Base-by-base conservation (phyloP, 2,329 filamentous ascomycete genomes). In the Dryadomyces quercivorus region DNA sequence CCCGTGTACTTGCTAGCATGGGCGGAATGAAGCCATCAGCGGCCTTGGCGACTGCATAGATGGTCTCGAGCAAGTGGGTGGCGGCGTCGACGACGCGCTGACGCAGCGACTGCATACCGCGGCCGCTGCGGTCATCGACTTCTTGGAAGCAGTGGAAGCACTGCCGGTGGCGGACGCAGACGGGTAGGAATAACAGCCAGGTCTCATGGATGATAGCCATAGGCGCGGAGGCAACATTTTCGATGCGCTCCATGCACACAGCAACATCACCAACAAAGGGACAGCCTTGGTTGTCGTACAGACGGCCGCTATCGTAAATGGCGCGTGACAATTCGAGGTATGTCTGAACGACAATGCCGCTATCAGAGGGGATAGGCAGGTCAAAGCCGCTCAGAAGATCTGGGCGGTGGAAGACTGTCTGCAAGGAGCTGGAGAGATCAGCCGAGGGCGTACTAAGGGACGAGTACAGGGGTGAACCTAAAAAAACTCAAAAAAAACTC, bases 131-230 rank as follows among this genome's bases (percentile, higher is more conserved):
- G 21, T 54, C 46, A 21, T 54, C 52, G 10, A 34, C 15, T 40
- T 54, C 52, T 31, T 54, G 52, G 13, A 54, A 54, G 46, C 52
- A 54, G 46, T 54, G 52, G 21, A 54, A 22, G 46, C 52, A 54
- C 46, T 54, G 52, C 12, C 22, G 18, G 34, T 54, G 52, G 10
- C 15, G 10, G 18, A 50, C 47, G 26, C 45, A 49, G 8, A 48
- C 5, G 10, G 52, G 52, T 8, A 54, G 38, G 34, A 54, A 48
- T 1, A 50, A 36, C 20, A 54, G 45, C 52, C 52, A 54, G 12
- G 52, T 42, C 36, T 54, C 31, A 5, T 54, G 20, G 10, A 44
- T 20, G 16, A 44, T 22, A 7, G 46, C 10, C 10, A 15, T 40
- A 8, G 36, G 13, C 5, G 26, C 7, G 16, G 21, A 13, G 20